A percentile compares a stretch with the other conserved stretches of the same genome.
Evolutionary conservation across 495 filamentous ascomycete species (phyloP).

Genomic region (Neurospora sp.): DNA sequence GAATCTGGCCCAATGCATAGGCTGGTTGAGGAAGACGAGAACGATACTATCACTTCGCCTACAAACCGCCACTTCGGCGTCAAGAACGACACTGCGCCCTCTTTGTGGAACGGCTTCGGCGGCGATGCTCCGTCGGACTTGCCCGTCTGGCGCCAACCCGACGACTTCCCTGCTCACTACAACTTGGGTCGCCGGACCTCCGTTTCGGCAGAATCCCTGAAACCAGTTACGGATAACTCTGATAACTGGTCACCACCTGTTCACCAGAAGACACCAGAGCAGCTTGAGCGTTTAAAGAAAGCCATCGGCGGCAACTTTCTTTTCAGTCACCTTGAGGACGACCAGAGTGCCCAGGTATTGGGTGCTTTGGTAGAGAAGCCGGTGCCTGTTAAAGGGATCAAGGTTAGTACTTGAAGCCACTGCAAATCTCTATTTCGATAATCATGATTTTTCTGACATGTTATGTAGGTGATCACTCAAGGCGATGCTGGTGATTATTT

Average conservation of each 20-base stretch:
- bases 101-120: constrained; percentile 37
- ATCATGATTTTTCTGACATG: constrained; percentile 5
- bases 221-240: constrained; percentile 68
- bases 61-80: constrained; percentile 40
- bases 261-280: constrained; percentile 72
- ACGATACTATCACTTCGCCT: constrained; percentile 45
- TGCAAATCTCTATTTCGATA: neutral
- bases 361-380: constrained; percentile 90
- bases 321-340: constrained; percentile 89
- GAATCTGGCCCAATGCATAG: constrained; percentile 35
- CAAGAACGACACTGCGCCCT: constrained; percentile 8
- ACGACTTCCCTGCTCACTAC: constrained; percentile 85
- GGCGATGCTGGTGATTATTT: constrained; percentile 96
- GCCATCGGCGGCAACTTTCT: constrained; percentile 87
- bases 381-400: constrained; percentile 89
- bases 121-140: constrained; percentile 34
- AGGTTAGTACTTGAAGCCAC: constrained; percentile 32
- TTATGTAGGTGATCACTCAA: constrained; percentile 69
- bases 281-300: constrained; percentile 64
- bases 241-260: constrained; percentile 86
- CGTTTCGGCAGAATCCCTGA: constrained; percentile 92
- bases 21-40: constrained; percentile 52
- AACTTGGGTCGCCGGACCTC: constrained; percentile 89
- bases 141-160: constrained; percentile 35
- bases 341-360: constrained; percentile 76